phyloP scores from a whole-genome alignment of 2,329 filamentous ascomycete genomes.

The Arthrobotrys sphaeroides region DNA sequence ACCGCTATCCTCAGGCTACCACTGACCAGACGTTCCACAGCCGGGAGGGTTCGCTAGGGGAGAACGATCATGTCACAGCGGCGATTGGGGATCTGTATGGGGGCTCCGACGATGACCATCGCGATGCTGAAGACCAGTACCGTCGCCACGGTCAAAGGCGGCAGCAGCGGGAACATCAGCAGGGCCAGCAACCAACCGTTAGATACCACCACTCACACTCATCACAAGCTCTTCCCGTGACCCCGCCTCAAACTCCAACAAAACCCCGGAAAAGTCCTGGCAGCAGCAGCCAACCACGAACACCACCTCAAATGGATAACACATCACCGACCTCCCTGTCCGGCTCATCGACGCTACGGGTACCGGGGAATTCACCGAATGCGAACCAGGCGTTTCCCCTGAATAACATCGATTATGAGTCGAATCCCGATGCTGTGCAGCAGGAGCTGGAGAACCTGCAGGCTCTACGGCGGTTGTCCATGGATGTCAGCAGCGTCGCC shows the following conservation, averaged over 20 bases:
- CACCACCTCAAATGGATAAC: slow-evolving; percentile 63
- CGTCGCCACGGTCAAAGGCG: slow-evolving; percentile 21
- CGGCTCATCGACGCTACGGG: slow-evolving; percentile 63
- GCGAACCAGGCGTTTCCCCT: slow-evolving; percentile 74
- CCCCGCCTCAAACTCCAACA: slow-evolving; percentile 55
- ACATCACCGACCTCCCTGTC: slow-evolving; percentile 68
- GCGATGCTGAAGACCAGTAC: slow-evolving; percentile 49
- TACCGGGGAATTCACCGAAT: slow-evolving; percentile 61
- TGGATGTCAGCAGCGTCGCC: slow-evolving; percentile 78
- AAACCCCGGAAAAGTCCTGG: slow-evolving; percentile 33
- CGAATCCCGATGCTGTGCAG: slow-evolving; percentile 85
- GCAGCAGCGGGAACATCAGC: slow-evolving; percentile 20
- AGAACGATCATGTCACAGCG: slow-evolving; percentile 92
- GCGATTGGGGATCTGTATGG: slow-evolving; percentile 91
- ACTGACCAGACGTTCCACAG: slow-evolving; percentile 52
- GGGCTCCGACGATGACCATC: slow-evolving; percentile 61
- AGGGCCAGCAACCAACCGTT: slow-evolving; percentile 5
- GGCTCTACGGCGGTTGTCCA: slow-evolving; percentile 88
- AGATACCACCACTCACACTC: slow-evolving; percentile 23
- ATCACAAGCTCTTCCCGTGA: slow-evolving; percentile 43
- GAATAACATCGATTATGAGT: slow-evolving; percentile 88
- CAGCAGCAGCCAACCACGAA: slow-evolving; percentile 58
- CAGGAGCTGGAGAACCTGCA: slow-evolving; percentile 93
- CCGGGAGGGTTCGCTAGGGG: slow-evolving; percentile 72
- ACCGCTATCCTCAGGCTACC: slow-evolving; percentile 57